phyloP scores from a whole-genome alignment of 768 basidiomycete genomes.

The Lepiota venenata region DNA sequence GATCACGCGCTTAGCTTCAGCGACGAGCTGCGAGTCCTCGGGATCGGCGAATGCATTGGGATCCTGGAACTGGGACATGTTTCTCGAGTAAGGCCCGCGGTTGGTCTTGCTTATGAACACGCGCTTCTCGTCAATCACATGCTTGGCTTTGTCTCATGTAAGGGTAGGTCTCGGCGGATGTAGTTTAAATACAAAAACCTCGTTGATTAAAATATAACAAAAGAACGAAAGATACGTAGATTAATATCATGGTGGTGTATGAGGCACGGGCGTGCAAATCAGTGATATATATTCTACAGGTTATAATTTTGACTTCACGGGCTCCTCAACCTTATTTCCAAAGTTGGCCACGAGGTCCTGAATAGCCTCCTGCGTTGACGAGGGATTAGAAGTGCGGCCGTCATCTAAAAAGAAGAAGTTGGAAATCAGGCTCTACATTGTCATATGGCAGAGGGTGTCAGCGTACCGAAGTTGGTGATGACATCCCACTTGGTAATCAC shows the following conservation, averaged over 20 bases:
- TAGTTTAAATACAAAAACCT: too few relatives aligned
- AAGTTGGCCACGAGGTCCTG: constrained; percentile 60
- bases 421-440: neutral
- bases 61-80: constrained; percentile 38
- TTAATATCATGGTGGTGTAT: neutral
- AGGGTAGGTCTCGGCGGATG: too few relatives aligned
- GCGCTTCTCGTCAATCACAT: neutral
- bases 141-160: neutral
- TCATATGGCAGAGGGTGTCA: neutral
- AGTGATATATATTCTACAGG: constrained; percentile 1
- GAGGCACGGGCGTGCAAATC: neutral
- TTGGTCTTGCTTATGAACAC: neutral
- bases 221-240: neutral
- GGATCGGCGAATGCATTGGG: constrained; percentile 61
- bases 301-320: constrained; percentile 52
- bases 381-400: constrained; percentile 79
- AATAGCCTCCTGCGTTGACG: constrained; percentile 70
- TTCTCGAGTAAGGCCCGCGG: neutral
- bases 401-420: constrained; percentile 51
- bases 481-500: constrained; percentile 74
- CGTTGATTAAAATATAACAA: too few relatives aligned
- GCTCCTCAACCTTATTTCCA: constrained; percentile 38
- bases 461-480: constrained; percentile 82
- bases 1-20: constrained; percentile 68
- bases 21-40: constrained; percentile 82